Conservation (phyloP, 139 green algal genomes). For the Coelastrella sp. region DNA sequence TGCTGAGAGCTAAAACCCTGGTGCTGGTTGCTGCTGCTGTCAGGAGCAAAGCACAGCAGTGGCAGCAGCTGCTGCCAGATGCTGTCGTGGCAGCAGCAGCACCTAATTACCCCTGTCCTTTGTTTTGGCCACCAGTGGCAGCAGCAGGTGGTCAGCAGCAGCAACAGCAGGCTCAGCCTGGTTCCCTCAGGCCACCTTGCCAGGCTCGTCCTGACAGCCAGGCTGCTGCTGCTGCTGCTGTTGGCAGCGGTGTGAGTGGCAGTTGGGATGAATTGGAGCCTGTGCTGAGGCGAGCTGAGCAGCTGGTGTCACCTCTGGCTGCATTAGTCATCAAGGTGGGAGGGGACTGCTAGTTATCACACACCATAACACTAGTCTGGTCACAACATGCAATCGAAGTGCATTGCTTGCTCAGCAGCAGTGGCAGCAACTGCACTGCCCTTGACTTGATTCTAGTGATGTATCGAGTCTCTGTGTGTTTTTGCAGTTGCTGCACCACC, state of each 20-base stretch:
- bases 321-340: constrained; percentile 16
- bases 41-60: constrained; percentile 7
- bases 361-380: no score
- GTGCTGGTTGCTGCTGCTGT: constrained; percentile 23
- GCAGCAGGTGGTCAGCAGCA: neutral
- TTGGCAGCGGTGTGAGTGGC: no score
- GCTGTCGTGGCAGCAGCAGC: neutral
- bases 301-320: constrained; percentile 29
- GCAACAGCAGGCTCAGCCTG: neutral
- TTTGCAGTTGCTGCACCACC: neutral
- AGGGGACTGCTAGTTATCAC: no score
- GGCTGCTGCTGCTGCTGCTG: neutral
- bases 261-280: constrained; percentile 29
- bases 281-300: constrained; percentile 22
- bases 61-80: constrained; percentile 31
- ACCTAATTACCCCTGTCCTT: neutral
- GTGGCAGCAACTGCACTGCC: no score
- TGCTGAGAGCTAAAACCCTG: constrained; percentile 35
- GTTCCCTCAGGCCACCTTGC: no score
- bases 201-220: neutral
- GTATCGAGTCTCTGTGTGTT: neutral
- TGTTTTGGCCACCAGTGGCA: constrained; percentile 27
- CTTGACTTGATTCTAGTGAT: no score
- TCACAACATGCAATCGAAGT: no score
- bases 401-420: no score